Conservation (phyloP, 306 rosid genomes). For the Geum urbanum region DNA sequence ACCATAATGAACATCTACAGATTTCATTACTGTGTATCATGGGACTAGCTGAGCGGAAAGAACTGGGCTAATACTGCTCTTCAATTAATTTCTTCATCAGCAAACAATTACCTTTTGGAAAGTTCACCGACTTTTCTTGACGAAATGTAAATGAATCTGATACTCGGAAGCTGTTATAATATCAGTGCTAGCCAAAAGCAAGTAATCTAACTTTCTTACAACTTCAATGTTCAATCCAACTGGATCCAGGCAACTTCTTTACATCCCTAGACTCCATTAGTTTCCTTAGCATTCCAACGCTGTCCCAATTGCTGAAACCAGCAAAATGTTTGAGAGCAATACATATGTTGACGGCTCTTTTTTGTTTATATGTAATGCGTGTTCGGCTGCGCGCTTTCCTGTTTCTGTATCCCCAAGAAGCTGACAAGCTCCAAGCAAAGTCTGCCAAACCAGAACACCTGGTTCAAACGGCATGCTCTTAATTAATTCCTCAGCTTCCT, state of each 20-base stretch:
- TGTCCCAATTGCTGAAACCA: slow-evolving; percentile 54
- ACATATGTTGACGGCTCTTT: slow-evolving; percentile 65
- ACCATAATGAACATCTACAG: too few species aligned
- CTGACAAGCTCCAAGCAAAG: slow-evolving; percentile 71
- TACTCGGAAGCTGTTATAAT: not conserved
- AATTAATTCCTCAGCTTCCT: slow-evolving; percentile 65
- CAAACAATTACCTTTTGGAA: too few species aligned
- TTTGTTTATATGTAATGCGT: slow-evolving; percentile 39
- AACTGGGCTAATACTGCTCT: too few species aligned
- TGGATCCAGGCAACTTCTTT: slow-evolving; percentile 65
- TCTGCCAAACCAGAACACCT: slow-evolving; percentile 65
- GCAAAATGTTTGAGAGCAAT: slow-evolving; percentile 66
- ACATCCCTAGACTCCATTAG: slow-evolving; percentile 62
- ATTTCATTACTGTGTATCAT: too few species aligned
- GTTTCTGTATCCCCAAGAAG: slow-evolving; percentile 53
- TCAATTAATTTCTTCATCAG: too few species aligned
- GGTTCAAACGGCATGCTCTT: slow-evolving; percentile 52
- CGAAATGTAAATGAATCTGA: not conserved
- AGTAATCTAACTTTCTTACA: not conserved
- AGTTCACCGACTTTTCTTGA: not conserved
- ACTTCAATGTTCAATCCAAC: slow-evolving; percentile 45
- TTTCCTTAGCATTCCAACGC: slow-evolving; percentile 48
- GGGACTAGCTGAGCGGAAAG: too few species aligned
- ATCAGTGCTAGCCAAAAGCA: not conserved
- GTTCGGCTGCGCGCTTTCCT: slow-evolving; percentile 56